Evolutionary conservation across 2,329 filamentous ascomycete species (phyloP).

Genomic region (Ceratocystis alfenasii): DNA sequence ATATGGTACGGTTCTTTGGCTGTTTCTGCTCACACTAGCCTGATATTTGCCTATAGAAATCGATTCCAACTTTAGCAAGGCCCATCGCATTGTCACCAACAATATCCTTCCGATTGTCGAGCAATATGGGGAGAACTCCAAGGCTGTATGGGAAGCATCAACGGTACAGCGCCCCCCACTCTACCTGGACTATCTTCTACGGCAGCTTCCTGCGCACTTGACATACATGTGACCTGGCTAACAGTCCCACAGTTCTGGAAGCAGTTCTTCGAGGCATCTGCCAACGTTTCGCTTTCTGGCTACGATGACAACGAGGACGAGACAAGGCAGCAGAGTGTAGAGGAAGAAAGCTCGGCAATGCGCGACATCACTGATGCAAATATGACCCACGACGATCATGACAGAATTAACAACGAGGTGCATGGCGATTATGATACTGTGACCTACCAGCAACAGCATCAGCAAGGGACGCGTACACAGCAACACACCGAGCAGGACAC

Average conservation of each 20-base stretch:
- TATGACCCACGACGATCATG: conserved; percentile 23
- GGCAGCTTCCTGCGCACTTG: not conserved
- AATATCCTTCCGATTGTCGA: conserved; percentile 89
- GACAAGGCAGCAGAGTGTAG: conserved; percentile 32
- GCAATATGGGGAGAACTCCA: conserved; percentile 87
- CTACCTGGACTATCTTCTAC: not conserved
- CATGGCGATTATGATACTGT: conserved; percentile 32
- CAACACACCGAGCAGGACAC: conserved; percentile 4
- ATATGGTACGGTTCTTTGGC: not conserved
- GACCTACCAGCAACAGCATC: conserved; percentile 28
- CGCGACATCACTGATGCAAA: conserved; percentile 40
- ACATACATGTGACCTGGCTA: not conserved
- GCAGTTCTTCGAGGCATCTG: conserved; percentile 97
- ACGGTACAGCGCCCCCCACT: conserved; percentile 46
- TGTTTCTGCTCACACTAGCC: not conserved
- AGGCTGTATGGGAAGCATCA: conserved; percentile 89
- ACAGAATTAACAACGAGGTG: conserved; percentile 36
- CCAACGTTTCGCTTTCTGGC: conserved; percentile 89
- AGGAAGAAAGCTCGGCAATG: conserved; percentile 43
- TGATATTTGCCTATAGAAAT: conserved; percentile 53
- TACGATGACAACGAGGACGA: conserved; percentile 74
- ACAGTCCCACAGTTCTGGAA: conserved; percentile 72
- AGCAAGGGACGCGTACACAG: conserved; percentile 19
- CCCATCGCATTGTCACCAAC: conserved; percentile 88
- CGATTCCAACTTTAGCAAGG: conserved; percentile 94